Conservation (phyloP, 331 rosid species). For the Saraca asoca region DNA sequence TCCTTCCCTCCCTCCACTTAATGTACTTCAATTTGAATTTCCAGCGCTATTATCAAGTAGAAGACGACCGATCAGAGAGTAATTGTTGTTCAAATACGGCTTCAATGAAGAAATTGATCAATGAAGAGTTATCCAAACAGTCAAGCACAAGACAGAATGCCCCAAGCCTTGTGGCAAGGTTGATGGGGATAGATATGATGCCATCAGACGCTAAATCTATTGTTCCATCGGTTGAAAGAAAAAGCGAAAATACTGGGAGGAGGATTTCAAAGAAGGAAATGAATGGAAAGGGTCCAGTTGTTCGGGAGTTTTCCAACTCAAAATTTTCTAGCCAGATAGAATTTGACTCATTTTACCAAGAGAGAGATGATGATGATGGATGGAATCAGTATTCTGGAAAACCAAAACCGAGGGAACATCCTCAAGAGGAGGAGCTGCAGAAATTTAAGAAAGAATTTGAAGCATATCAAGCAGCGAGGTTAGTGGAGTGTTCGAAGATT, state of each 20-base stretch:
- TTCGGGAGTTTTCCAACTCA: constrained; percentile 49
- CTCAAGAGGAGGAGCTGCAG: constrained; percentile 93
- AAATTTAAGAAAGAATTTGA: constrained; percentile 93
- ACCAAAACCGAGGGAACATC: constrained; percentile 79
- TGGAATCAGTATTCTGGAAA: constrained; percentile 58
- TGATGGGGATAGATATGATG: constrained; percentile 88
- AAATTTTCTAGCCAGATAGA: constrained; percentile 56
- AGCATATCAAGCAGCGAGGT: constrained; percentile 67
- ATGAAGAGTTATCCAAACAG: constrained; percentile 69
- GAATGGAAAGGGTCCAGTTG: constrained; percentile 52
- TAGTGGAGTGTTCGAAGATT: too few relatives aligned
- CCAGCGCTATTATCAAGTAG: constrained; percentile 50
- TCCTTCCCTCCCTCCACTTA: constrained; percentile 11
- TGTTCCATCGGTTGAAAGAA: constrained; percentile 54
- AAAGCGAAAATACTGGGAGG: constrained; percentile 43
- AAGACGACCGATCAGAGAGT: constrained; percentile 53
- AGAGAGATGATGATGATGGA: constrained; percentile 46
- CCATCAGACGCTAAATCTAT: constrained; percentile 56
- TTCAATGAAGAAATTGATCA: constrained; percentile 88
- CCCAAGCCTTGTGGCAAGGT: constrained; percentile 96
- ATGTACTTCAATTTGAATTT: constrained; percentile 36
- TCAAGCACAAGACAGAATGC: constrained; percentile 59
- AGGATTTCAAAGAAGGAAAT: constrained; percentile 56
- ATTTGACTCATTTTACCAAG: constrained; percentile 47
- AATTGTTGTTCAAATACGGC: constrained; percentile 49